Evolutionary conservation across 108 stramenopile species (phyloP).

Genomic region (Pseudonitzschia pungens): DNA sequence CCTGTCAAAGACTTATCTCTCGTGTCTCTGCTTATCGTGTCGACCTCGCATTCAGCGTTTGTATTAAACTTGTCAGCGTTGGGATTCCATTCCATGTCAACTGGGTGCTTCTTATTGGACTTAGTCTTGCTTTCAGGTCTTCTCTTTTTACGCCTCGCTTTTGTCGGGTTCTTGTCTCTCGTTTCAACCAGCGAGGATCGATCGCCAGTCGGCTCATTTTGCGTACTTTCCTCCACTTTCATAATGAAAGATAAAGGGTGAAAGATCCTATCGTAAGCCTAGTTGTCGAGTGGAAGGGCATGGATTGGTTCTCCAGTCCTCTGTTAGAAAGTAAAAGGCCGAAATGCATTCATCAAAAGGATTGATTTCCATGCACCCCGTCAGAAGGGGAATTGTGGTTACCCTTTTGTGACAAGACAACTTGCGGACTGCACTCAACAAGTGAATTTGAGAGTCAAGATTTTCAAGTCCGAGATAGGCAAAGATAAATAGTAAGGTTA

Average conservation of each 20-base stretch:
- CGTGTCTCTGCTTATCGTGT: background rate
- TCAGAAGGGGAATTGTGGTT: no score
- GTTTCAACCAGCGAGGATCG: background rate
- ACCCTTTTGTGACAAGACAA: no score
- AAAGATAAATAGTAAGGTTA: no score
- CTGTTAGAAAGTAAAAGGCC: background rate
- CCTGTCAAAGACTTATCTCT: conserved; percentile 1
- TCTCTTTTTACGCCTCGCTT: background rate
- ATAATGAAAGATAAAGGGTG: background rate
- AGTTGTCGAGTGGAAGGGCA: background rate
- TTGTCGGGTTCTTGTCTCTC: background rate
- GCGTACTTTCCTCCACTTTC: background rate
- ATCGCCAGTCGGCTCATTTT: background rate
- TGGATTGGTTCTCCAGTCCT: background rate
- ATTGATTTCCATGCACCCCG: no score
- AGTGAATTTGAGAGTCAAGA: no score
- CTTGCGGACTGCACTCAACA: no score
- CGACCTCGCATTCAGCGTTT: background rate
- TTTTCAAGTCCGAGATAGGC: no score
- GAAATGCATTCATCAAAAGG: no score
- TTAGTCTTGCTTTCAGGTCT: background rate
- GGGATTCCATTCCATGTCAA: background rate
- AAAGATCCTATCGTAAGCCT: background rate
- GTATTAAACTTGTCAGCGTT: background rate
- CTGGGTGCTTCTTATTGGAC: background rate